Evolutionary conservation across 768 basidiomycete species (phyloP), one percentile per base, ranked within the genome.

Genomic region (Glaciozyma martinii): DNA sequence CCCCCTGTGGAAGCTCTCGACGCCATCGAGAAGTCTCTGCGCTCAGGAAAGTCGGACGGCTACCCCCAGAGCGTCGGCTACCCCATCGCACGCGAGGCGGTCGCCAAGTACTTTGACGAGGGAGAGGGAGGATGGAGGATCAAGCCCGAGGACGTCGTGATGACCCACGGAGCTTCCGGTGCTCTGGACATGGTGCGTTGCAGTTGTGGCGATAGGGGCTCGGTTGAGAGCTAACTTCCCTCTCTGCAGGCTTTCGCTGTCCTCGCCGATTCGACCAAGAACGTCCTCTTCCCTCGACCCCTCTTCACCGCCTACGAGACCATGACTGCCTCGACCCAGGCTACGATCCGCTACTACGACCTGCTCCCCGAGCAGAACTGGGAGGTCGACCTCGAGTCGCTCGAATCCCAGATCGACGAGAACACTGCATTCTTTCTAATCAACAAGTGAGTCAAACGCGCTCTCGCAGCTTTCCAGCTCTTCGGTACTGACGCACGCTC

Each of bases 241-340:
- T 42, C n/a, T n/a, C n/a, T 18, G 3, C 42, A 57, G 57, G 65
- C 60, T 61, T 69, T 75, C 52, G 61, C 66, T 21, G 74, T 75
- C 21, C 74, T 73, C 43, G 65, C 67, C 32, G 59, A 63, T 55
- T 58, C 65, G 44, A 66, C 33, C 18, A 70, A 73, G 60, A 78
- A 78, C 66, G 71, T 78, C 56, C 69, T 78, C 53, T 61, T 77
- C 12, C 76, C 77, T 9, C 62, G 68, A 9, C 77, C 77, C 6
- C 75, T 76, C 13, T 78, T 78, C 68, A 47, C 58, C 9, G 75
- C 75, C 25, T 78, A 78, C 68, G 71, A 75, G 46, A 74, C 75
- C 16, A 66, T 77, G 50, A 61, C 75, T 3, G 69, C 72, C 25
- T 68, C 69, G 42, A 46, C 75, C 1, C 70, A 68, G n/a, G 70